Percentiles rank a stretch among this genome's conserved stretches.
phyloP scores from a whole-genome alignment of 306 rosid species.

The Inga leiocalycina region DNA sequence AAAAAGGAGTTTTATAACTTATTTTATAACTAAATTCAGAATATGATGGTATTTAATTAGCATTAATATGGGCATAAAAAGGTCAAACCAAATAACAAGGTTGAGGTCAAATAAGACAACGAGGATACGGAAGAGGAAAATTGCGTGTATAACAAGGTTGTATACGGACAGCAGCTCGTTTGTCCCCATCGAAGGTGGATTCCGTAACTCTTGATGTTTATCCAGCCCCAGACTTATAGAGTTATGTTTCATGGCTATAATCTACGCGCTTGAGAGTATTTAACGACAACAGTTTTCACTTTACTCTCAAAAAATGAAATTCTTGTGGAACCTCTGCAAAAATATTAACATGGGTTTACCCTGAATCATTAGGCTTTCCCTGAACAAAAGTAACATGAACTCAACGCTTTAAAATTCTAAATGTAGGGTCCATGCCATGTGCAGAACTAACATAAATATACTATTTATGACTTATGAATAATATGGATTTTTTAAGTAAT shows the following conservation, averaged over 20 bases:
- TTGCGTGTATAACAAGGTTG: neutral
- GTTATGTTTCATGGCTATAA: too few relatives aligned
- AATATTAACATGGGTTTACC: neutral
- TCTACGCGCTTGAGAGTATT: too few relatives aligned
- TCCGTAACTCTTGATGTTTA: too few relatives aligned
- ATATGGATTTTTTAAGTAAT: neutral
- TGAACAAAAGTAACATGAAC: neutral
- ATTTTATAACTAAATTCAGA: neutral
- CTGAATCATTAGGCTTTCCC: neutral
- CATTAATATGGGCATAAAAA: neutral
- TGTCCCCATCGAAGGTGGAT: neutral
- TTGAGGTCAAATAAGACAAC: neutral
- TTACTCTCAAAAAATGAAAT: too few relatives aligned
- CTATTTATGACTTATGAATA: neutral
- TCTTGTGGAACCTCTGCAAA: neutral
- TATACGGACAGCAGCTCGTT: neutral
- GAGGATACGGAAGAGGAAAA: neutral
- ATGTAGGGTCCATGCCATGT: neutral
- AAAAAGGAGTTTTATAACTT: neutral
- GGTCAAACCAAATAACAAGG: neutral
- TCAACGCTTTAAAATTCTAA: neutral
- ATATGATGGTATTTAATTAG: neutral
- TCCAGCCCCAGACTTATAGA: too few relatives aligned
- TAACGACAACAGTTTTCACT: too few relatives aligned
- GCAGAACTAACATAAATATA: neutral